phyloP scores from a whole-genome alignment of 441 rosid genomes.

The Gossypium aridum region DNA sequence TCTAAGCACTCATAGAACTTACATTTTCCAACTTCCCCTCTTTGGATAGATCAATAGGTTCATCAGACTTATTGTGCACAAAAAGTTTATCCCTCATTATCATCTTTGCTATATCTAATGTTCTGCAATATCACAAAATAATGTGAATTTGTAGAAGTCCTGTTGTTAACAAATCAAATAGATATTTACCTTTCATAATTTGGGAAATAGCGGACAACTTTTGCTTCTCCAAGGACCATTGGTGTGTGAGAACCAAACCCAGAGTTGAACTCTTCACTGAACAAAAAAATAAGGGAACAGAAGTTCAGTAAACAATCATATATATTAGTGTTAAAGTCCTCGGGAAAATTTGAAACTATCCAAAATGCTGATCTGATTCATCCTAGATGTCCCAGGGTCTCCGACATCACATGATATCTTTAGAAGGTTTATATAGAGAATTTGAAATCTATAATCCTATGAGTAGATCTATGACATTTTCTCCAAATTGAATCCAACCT shows the following conservation, averaged over 20 bases:
- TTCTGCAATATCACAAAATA: slow-evolving; percentile 44
- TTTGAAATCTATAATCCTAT: not conserved
- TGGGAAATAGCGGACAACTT: slow-evolving; percentile 81
- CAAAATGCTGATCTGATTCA: not conserved
- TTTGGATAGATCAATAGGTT: slow-evolving; percentile 54
- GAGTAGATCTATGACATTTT: not conserved
- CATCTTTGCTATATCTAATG: slow-evolving; percentile 60
- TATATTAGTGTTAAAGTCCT: not conserved
- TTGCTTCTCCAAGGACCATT: slow-evolving; percentile 89
- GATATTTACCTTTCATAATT: slow-evolving; percentile 66
- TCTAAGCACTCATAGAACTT: slow-evolving; percentile 22
- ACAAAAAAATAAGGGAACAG: slow-evolving; percentile 10
- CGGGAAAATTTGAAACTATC: not conserved
- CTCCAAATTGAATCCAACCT: not conserved
- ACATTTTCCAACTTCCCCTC: slow-evolving; percentile 73
- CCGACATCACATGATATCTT: not conserved
- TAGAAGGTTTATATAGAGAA: not conserved
- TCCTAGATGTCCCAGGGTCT: not conserved
- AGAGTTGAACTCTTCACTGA: slow-evolving; percentile 92
- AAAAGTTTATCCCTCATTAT: slow-evolving; percentile 65
- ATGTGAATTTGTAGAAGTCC: slow-evolving; percentile 15
- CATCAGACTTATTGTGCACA: slow-evolving; percentile 67
- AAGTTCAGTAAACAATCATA: slow-evolving; percentile 5
- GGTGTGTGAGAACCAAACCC: slow-evolving; percentile 99
- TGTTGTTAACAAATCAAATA: slow-evolving; percentile 8